A percentile compares a stretch with the other conserved stretches of the same genome.
Evolutionary conservation across 768 basidiomycete species (phyloP).

Genomic region (Asterophora parasitica): DNA sequence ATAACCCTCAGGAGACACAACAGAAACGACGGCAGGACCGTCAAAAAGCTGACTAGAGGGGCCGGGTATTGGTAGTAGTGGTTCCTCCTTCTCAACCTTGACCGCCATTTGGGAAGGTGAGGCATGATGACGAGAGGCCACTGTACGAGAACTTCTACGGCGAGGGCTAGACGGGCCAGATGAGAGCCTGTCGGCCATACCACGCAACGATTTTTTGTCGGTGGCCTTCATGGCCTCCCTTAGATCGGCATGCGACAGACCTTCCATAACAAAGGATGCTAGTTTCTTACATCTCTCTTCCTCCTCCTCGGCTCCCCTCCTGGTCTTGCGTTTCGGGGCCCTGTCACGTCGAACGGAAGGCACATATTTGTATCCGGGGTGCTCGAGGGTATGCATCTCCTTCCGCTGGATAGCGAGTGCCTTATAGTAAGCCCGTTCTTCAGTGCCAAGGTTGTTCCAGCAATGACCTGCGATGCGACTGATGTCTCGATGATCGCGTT

Average conservation of each 20-base stretch:
- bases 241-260: slow-evolving; percentile 27
- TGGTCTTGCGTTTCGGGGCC: slow-evolving; percentile 32
- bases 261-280: slow-evolving; percentile 30
- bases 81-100: background rate
- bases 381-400: slow-evolving; percentile 37
- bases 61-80: too few relatives aligned
- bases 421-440: slow-evolving; percentile 38
- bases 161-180: background rate
- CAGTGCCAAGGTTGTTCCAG: slow-evolving; percentile 50
- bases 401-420: slow-evolving; percentile 39
- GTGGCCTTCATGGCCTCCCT: slow-evolving; percentile 16
- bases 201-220: slow-evolving; percentile 1
- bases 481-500: slow-evolving; percentile 64
- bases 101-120: background rate
- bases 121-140: background rate
- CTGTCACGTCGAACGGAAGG: slow-evolving; percentile 30
- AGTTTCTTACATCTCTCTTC: slow-evolving; percentile 34
- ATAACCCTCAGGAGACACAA: slow-evolving; percentile 19
- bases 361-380: slow-evolving; percentile 55
- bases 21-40: background rate
- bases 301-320: slow-evolving; percentile 28
- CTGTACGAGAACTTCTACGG: slow-evolving; percentile 1
- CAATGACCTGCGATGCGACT: slow-evolving; percentile 57
- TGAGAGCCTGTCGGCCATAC: background rate
- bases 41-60: background rate